Base-by-base conservation (phyloP, 495 filamentous ascomycete species). In the Penicillium arizonense region DNA sequence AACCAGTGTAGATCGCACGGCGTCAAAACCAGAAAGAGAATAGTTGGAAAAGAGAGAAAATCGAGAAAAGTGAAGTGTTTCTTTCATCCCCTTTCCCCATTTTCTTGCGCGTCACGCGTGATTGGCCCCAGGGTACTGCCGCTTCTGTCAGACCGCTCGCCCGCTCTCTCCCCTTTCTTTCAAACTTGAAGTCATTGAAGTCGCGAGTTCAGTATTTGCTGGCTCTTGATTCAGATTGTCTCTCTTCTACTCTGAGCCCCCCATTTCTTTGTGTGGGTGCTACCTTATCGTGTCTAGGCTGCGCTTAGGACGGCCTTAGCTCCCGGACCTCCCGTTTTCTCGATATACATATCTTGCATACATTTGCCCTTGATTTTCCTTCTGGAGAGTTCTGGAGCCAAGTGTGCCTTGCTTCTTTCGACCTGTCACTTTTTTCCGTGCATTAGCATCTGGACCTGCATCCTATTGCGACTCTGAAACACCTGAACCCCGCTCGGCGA, bases 81-180 rank as follows among this genome's bases (percentile, higher is more conserved):
- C 45, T 47, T 46, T 46, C 47, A 44, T 49, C 26, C 41, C 42
- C 30, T 50, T 14, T 40, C 42, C 53, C 30, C 34, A 43, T 43
- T 50, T 43, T 43, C 12, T 50, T 50, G 48, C 48, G 48, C 30
- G 39, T 37, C 16, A 50, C 54, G 50, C 42, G 35, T 65, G 63
- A 63, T 65, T 65, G 56, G 59, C 45, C 54, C 45, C 12, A n/a
- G 24, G 10, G 38, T 64, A 58, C 52, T 62, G 58, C 61, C 56
- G 33, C 28, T 35, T 36, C 37, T 37, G 20, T 35, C 44, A 61
- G 57, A 58, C 61, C 57, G 63, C 56, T 60, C 48, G 40, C 47
- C 47, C 47, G 38, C 48, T 59, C 47, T 35, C 50, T 59, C 62
- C 58, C 57, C 55, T 65, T 62, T 67, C 53, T 52, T 59, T 41